Percentiles rank a stretch among this genome's conserved stretches.
Conservation (phyloP, 768 basidiomycete genomes). For the Imleria badia region DNA sequence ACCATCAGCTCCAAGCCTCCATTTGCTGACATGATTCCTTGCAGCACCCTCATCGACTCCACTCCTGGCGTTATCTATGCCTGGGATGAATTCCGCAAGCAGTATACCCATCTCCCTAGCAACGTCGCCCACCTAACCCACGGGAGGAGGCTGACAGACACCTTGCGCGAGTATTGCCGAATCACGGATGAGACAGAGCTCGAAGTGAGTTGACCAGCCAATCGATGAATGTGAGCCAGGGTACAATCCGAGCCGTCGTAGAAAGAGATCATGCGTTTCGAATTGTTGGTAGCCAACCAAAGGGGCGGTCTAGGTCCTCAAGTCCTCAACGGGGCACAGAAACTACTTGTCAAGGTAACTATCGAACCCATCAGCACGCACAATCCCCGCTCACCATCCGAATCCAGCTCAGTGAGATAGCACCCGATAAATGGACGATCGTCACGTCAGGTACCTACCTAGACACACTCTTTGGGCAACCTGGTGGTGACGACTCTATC, state of each 20-base stretch:
- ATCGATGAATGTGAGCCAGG: not conserved
- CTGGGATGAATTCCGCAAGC: slow-evolving; percentile 67
- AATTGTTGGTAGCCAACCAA: slow-evolving; percentile 63
- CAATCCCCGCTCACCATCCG: not conserved
- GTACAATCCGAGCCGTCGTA: slow-evolving; percentile 23
- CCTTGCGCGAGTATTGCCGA: slow-evolving; percentile 65
- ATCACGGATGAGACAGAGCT: slow-evolving; percentile 58
- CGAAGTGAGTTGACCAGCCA: slow-evolving; percentile 40
- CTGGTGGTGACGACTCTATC: slow-evolving; percentile 1
- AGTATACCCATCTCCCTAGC: slow-evolving; percentile 55
- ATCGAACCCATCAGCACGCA: not conserved
- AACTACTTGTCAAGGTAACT: slow-evolving; percentile 54
- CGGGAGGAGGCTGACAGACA: slow-evolving; percentile 75
- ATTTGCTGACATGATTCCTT: slow-evolving; percentile 5
- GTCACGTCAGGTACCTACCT: slow-evolving; percentile 63
- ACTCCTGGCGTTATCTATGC: slow-evolving; percentile 80
- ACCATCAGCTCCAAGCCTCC: not conserved
- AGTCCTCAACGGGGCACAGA: slow-evolving; percentile 63
- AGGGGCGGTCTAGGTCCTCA: slow-evolving; percentile 47
- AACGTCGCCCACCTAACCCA: slow-evolving; percentile 62
- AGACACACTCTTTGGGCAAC: not conserved
- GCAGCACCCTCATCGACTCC: slow-evolving; percentile 75
- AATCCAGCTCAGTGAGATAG: slow-evolving; percentile 24
- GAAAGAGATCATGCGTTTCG: slow-evolving; percentile 75
- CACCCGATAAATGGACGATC: slow-evolving; percentile 66